Conservation (phyloP, 2,329 filamentous ascomycete genomes). For the Stachybotrys echinatus region DNA sequence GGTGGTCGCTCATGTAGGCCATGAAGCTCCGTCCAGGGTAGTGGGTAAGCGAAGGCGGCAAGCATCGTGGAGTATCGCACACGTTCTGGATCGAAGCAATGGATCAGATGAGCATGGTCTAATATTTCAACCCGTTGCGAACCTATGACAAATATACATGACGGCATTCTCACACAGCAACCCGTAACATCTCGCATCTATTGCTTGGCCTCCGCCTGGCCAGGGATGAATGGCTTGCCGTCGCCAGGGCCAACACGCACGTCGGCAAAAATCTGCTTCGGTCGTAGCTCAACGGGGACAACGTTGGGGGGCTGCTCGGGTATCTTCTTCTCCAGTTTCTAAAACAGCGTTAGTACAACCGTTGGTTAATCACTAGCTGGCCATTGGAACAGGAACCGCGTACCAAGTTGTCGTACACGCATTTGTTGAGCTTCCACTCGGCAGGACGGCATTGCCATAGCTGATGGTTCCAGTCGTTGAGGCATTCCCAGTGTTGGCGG, state of each 20-base stretch:
- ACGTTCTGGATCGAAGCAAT: no score
- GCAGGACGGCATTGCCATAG: constrained; percentile 88
- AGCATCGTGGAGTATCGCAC: no score
- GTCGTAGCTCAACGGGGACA: constrained; percentile 68
- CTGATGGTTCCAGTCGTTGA: constrained; percentile 97
- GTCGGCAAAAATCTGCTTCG: constrained; percentile 57
- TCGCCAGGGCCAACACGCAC: constrained; percentile 37
- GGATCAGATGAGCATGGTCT: neutral
- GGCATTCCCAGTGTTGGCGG: constrained; percentile 87
- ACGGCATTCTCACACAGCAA: constrained; percentile 8
- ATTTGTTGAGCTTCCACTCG: constrained; percentile 90
- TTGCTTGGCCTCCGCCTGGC: constrained; percentile 29
- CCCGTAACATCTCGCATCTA: constrained; percentile 9
- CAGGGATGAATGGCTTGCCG: constrained; percentile 36
- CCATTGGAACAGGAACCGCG: constrained; percentile 26
- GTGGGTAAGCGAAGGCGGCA: no score
- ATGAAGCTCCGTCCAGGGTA: neutral
- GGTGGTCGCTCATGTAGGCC: no score
- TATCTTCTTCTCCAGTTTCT: constrained; percentile 80
- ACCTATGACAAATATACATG: constrained; percentile 25
- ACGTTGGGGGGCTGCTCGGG: constrained; percentile 66
- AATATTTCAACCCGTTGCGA: constrained; percentile 2
- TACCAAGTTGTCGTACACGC: constrained; percentile 94
- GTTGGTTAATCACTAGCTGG: neutral
- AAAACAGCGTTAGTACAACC: constrained; percentile 8